Conservation (phyloP, 306 rosid species). For the Senna tora region DNA sequence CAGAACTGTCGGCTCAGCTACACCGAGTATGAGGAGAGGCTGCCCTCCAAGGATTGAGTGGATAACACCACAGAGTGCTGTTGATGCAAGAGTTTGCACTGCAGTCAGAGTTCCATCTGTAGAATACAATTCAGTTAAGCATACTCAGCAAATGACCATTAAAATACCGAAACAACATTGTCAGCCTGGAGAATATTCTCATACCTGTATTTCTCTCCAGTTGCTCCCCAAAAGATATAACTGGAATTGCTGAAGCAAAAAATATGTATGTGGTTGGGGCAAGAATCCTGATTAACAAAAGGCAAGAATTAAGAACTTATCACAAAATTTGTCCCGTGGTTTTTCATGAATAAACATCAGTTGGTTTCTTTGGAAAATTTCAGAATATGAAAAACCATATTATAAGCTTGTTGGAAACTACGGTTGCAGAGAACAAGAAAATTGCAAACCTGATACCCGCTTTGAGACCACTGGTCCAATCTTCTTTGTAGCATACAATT, state of each 20-base stretch:
- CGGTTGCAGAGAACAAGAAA: neutral
- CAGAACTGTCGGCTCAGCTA: constrained; percentile 88
- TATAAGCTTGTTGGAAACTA: neutral
- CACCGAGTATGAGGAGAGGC: constrained; percentile 90
- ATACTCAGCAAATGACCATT: constrained; percentile 34
- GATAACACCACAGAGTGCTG: constrained; percentile 76
- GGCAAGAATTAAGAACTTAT: constrained; percentile 8
- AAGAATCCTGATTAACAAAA: constrained; percentile 60
- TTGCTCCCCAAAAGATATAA: constrained; percentile 91
- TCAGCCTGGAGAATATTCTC: constrained; percentile 27
- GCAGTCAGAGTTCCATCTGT: constrained; percentile 85
- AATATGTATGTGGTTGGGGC: constrained; percentile 92
- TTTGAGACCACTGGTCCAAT: constrained; percentile 74
- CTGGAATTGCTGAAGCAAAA: constrained; percentile 93
- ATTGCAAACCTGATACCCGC: constrained; percentile 78
- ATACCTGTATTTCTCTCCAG: constrained; percentile 75
- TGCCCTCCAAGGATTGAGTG: constrained; percentile 86
- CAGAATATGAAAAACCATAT: neutral
- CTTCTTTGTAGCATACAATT: constrained; percentile 78
- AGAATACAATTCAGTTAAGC: constrained; percentile 33
- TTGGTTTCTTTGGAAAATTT: constrained; percentile 4
- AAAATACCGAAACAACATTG: constrained; percentile 32
- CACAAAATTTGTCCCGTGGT: neutral
- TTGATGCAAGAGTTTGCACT: constrained; percentile 89
- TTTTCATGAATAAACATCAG: constrained; percentile 15